These are phyloP conservation scores for Fusarium torulosum DNA, from an alignment of 2,329 filamentous ascomycete species.

Conservation along the genomic window DNA sequence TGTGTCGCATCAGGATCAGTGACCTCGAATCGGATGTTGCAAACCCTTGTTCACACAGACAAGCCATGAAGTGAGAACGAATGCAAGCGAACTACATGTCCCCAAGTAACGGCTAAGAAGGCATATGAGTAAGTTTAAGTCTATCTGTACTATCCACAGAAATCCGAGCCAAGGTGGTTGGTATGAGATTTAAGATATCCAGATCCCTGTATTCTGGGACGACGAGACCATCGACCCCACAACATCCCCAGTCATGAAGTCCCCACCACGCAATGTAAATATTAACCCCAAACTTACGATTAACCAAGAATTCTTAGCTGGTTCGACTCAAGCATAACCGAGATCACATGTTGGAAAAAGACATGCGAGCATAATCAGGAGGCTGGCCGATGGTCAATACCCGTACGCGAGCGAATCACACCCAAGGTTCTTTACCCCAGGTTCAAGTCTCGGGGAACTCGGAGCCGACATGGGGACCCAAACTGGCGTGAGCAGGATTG, in stretches of 20 bases:
- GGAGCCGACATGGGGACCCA: conserved; percentile 22
- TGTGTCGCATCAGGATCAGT: background rate
- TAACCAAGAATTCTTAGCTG: background rate
- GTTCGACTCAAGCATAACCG: background rate
- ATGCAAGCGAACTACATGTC: background rate
- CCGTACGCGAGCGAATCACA: conserved; percentile 12
- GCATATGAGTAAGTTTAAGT: background rate
- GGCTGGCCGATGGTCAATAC: background rate
- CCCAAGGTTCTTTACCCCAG: conserved; percentile 8
- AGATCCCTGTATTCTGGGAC: conserved; percentile 27
- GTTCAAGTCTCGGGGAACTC: conserved; percentile 25
- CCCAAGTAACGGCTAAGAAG: conserved; percentile 9
- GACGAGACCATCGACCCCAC: conserved; percentile 10
- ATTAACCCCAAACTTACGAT: background rate
- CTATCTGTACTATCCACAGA: background rate
- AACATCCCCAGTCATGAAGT: conserved; percentile 12
- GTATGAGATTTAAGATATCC: conserved; percentile 36
- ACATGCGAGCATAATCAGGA: background rate
- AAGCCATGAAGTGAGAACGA: background rate
- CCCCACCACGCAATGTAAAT: too few relatives aligned
- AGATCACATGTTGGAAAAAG: background rate
- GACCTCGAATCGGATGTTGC: conserved; percentile 11
- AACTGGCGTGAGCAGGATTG: background rate
- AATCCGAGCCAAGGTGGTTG: conserved; percentile 16
- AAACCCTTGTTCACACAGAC: background rate